These are phyloP conservation scores for Zymoseptoria ardabiliae DNA, from an alignment of 2,329 filamentous ascomycete genomes.

Conservation along the genomic window DNA sequence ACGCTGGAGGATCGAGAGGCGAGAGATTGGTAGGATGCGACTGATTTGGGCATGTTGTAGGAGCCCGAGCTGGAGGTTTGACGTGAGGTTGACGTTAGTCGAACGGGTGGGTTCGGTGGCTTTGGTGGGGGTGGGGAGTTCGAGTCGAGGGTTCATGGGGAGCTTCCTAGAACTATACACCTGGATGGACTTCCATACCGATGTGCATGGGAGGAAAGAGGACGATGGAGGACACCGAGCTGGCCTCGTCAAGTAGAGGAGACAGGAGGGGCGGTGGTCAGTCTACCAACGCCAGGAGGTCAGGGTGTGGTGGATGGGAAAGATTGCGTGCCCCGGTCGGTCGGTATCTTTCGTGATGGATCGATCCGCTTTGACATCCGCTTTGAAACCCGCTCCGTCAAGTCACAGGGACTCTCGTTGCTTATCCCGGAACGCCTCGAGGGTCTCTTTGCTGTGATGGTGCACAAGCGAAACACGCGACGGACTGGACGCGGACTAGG, in stretches of 20 bases:
- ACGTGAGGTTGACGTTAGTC: background rate
- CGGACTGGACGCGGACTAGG: background rate
- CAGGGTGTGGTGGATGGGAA: background rate
- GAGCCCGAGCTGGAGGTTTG: background rate
- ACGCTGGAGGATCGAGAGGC: constrained; percentile 28
- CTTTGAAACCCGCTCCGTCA: background rate
- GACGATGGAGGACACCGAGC: background rate
- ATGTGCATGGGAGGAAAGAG: background rate
- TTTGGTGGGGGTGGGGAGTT: background rate
- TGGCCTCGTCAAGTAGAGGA: background rate
- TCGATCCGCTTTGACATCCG: too few relatives aligned
- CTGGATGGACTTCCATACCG: background rate
- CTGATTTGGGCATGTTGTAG: constrained; percentile 29
- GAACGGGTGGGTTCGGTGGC: background rate
- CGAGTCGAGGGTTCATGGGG: background rate
- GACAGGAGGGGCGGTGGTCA: background rate
- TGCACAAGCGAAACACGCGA: background rate
- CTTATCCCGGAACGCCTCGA: background rate
- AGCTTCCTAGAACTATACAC: background rate
- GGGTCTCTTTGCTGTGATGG: background rate
- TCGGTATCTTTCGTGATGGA: background rate
- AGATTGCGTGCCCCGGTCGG: background rate
- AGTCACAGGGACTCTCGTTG: background rate
- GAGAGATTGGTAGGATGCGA: constrained; percentile 22
- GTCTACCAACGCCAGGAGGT: background rate